Evolutionary conservation across 2,329 filamentous ascomycete genomes (phyloP), one percentile per base, ranked within the genome.

Genomic region (Microthyrium microscopicum): DNA sequence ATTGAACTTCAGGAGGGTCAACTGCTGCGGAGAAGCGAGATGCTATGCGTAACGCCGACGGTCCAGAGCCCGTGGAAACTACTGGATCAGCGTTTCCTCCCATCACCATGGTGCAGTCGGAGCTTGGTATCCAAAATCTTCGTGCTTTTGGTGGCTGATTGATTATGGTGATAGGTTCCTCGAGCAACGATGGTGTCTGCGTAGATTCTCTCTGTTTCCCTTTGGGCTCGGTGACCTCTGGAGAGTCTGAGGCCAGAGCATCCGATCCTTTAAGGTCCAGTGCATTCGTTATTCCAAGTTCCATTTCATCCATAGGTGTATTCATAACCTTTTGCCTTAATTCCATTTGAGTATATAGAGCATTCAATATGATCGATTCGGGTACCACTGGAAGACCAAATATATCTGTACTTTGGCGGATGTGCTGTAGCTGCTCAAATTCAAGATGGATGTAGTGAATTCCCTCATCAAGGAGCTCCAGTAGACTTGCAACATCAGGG

Each of bases 361-460:
- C 66, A 42, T 65, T 63, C 3, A 57, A 62, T 24, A 70, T 62
- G 29, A 69, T 63, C 34, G 60, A 60, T 33, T 70, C 66, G 1
- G 65, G 62, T 46, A 70, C 55, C 21, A 70, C 57, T 2, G 65
- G 65, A 3, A 69, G 47, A 4, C 66, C 66, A 30, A 71, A 57
- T 11, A 62, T 50, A 42, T 72, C 67, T 28, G 58, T 57, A 16
- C 65, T 55, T 31, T 46, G 51, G 8, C 59, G 57, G 35, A 71
- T 69, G 41, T 60, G 64, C 39, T 70, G 64, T 6, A 72, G 48
- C 39, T 70, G 65, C 41, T 71, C 68, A 39, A 69, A 70, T 22
- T 66, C 61, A 42, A 72, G 57, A 44, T 72, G 68, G 3, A 70
- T 56, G 47, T 70, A 72, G 43, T 71, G 66, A 6, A 72, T 68